Conservation (phyloP, 345 rosid species). For the Odontarrhena argentea region DNA sequence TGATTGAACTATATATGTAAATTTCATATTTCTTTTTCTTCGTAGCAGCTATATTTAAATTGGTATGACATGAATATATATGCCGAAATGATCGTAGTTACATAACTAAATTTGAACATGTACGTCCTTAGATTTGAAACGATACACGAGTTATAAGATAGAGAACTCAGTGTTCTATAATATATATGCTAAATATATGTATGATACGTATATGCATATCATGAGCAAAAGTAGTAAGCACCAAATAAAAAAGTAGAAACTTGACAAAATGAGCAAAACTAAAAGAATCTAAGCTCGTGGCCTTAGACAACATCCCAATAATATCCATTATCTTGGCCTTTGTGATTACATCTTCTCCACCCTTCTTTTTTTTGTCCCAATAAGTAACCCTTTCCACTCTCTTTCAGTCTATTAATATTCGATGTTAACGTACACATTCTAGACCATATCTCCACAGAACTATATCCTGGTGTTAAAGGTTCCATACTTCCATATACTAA, state of each 20-base stretch:
- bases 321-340: conserved; percentile 23
- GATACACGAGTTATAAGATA: conserved; percentile 24
- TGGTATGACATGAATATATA: conserved; percentile 25
- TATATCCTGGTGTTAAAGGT: background rate
- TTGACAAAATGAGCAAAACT: conserved; percentile 40
- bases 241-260: conserved; percentile 31
- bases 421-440: conserved; percentile 2
- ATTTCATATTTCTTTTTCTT: conserved; percentile 10
- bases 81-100: conserved; percentile 30
- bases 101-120: conserved; percentile 33
- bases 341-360: conserved; percentile 22
- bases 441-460: conserved; percentile 14
- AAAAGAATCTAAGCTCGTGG: conserved; percentile 47
- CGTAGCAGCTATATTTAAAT: conserved; percentile 21
- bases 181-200: conserved; percentile 26
- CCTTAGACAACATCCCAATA: conserved; percentile 32
- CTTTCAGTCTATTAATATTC: conserved; percentile 5
- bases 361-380: conserved; percentile 30
- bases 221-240: conserved; percentile 40
- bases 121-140: conserved; percentile 30
- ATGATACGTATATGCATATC: conserved; percentile 25
- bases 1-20: background rate
- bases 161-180: conserved; percentile 1
- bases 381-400: conserved; percentile 13
- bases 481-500: background rate